Base-by-base conservation (phyloP, 371 early-diverging fungal genomes). In the Mortierella sp. region DNA sequence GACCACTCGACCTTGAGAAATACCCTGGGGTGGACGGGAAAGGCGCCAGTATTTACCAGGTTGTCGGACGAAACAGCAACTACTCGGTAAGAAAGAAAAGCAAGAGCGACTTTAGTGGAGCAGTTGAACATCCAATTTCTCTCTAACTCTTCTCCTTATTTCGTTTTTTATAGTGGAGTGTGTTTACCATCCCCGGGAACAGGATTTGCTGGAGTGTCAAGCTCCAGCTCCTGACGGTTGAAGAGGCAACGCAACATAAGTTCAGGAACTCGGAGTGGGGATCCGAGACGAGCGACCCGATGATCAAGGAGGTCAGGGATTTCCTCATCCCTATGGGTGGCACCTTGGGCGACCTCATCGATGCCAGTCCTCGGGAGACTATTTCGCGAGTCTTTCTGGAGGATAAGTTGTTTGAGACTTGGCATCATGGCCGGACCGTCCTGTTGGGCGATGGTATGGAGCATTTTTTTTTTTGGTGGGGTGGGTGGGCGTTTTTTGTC, bases 251-350 rank as follows among this genome's bases (percentile, higher is more conserved):
- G 3, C 46, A 16, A 3, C 34, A 54, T n/a, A 54, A 72, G 10
- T n/a, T 54, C 37, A 51, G 21, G n/a, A 37, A 69, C 16, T 69
- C 76, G 19, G 76, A 76, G 28, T 76, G 76, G 76, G 71, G 76
- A 0, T 24, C 76, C n/a, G 71, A 76, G 19, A 69, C 70, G n/a
- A 54, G 28, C 28, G 76, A 76, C 4, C 55, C 76, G 3, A 57
- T 76, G 76, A 69, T 69, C 71, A 54, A 71, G 48, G 76, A 76
- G 9, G 76, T 76, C 16, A 11, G 71, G 13, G 76, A 70, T 19
- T 76, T 76, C 43, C 44, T 43, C 8, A 54, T 70, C 8, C 71
- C 76, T 10, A 48, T 50, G 31, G 76, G 69, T 5, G 53, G 54
- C 26, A 74, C 74, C 28, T 46, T 76, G 40, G 70, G 70, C 2